phyloP scores from a whole-genome alignment of 768 basidiomycete genomes.

The Suillus sp. region DNA sequence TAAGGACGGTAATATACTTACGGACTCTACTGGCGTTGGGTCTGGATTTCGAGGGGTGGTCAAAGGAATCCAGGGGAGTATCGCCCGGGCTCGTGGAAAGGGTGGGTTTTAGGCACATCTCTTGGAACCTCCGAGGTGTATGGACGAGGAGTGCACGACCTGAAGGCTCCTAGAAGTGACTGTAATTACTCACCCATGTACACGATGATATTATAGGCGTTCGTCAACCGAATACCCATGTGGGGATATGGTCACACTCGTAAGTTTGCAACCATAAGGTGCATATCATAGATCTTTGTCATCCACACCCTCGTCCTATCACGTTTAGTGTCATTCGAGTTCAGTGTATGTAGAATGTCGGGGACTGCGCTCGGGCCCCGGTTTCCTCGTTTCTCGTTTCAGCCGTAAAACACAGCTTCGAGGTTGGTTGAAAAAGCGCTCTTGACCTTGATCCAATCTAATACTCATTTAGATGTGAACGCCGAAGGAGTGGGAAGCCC shows the following conservation, averaged over 20 bases:
- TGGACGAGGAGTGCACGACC: neutral
- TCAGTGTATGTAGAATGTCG: neutral
- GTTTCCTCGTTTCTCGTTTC: neutral
- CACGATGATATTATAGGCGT: neutral
- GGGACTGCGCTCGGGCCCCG: neutral
- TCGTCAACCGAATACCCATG: neutral
- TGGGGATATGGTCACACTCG: neutral
- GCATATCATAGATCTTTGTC: neutral
- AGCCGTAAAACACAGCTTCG: neutral
- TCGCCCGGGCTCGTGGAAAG: constrained; percentile 44
- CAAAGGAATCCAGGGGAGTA: constrained; percentile 45
- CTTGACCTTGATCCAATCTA: neutral
- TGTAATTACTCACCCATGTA: neutral
- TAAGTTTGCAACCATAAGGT: neutral
- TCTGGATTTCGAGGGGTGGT: constrained; percentile 41
- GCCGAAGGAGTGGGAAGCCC: constrained; percentile 35
- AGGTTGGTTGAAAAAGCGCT: neutral
- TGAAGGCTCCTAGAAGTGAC: no score
- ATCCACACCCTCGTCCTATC: neutral
- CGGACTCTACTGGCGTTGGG: constrained; percentile 41
- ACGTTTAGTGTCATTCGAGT: neutral
- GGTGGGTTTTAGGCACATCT: constrained; percentile 37
- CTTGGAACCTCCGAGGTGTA: neutral
- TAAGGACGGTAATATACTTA: constrained; percentile 41
- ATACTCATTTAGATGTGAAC: constrained; percentile 9